Percentiles rank a stretch among this genome's conserved stretches.
Conservation (phyloP, 2,329 filamentous ascomycete genomes). For the Gremmenia infestans region DNA sequence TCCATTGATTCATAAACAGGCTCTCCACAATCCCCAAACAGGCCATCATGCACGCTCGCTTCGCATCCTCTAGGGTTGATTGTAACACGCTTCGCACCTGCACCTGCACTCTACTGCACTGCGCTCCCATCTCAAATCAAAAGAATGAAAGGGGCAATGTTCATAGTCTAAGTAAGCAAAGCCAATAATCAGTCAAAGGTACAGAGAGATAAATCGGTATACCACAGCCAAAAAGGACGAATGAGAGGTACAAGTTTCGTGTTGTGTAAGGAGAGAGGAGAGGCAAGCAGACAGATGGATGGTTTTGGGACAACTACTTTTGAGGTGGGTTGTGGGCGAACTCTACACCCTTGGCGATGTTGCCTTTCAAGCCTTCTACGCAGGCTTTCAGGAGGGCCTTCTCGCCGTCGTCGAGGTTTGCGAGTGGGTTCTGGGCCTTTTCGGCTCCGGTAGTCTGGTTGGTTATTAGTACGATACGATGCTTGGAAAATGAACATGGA, state of each 20-base stretch:
- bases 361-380: constrained; percentile 77
- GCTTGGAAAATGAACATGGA: not conserved
- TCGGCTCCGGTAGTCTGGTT: constrained; percentile 73
- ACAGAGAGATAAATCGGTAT: not conserved
- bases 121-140: not conserved
- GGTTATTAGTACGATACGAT: constrained; percentile 31
- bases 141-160: constrained; percentile 17
- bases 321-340: constrained; percentile 84
- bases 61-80: not conserved
- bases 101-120: no score
- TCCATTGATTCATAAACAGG: not conserved
- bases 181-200: constrained; percentile 29
- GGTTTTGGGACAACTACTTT: constrained; percentile 59
- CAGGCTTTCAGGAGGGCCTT: constrained; percentile 76
- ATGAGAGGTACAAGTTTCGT: constrained; percentile 2
- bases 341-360: constrained; percentile 89
- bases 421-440: constrained; percentile 78
- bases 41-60: not conserved
- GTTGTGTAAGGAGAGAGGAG: constrained; percentile 10
- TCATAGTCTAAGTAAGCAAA: constrained; percentile 41
- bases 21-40: not conserved
- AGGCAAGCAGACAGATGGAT: constrained; percentile 25
- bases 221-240: not conserved
- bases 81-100: constrained; percentile 2
- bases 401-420: constrained; percentile 76